Evolutionary conservation across 768 basidiomycete species (phyloP).

Genomic region (Hemileccinum impolitum): DNA sequence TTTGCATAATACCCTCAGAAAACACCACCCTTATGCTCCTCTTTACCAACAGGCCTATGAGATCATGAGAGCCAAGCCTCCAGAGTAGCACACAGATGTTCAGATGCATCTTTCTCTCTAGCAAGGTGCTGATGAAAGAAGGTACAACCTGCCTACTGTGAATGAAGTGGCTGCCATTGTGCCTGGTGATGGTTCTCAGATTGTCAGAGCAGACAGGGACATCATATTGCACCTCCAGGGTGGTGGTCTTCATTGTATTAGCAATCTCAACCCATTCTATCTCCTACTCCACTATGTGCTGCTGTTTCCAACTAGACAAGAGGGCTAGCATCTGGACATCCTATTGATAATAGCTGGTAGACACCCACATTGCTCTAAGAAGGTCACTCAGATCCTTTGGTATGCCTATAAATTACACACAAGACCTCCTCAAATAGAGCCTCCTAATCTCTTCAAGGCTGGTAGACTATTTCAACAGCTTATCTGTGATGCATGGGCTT

Average conservation of each 20-base stretch:
- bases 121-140: conserved; percentile 25
- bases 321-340: conserved; percentile 35
- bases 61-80: conserved; percentile 9
- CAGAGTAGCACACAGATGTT: conserved; percentile 13
- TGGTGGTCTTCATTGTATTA: conserved; percentile 30
- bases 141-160: conserved; percentile 44
- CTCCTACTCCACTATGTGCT: conserved; percentile 41
- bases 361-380: conserved; percentile 3
- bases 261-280: conserved; percentile 36
- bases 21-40: too few species aligned
- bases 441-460: conserved; percentile 26
- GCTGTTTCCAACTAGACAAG: conserved; percentile 39
- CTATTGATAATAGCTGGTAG: background rate
- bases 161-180: conserved; percentile 42
- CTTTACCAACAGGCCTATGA: too few species aligned
- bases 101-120: too few species aligned
- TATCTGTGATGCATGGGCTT: conserved; percentile 44
- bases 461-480: conserved; percentile 40
- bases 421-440: conserved; percentile 7
- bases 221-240: too few species aligned
- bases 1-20: too few species aligned
- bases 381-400: conserved; percentile 29
- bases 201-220: too few species aligned
- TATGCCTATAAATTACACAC: conserved; percentile 34
- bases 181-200: conserved; percentile 35